Evolutionary conservation across 2,329 filamentous ascomycete species (phyloP).

Genomic region (Pseudofabraea citricarpa): DNA sequence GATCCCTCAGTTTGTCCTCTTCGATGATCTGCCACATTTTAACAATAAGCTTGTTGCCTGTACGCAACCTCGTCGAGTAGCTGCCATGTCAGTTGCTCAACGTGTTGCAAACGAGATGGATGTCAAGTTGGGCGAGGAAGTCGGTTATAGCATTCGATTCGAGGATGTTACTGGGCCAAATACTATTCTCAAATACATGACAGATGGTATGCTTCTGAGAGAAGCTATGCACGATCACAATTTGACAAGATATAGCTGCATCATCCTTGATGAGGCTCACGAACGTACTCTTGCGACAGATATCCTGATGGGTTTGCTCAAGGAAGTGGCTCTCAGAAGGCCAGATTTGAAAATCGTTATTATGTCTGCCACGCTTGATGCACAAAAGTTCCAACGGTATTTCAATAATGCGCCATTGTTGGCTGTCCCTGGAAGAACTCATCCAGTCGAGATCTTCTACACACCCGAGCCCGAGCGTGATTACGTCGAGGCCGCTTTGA

Average conservation of each 20-base stretch:
- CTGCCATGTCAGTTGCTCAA: slow-evolving; percentile 97
- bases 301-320: slow-evolving; percentile 93
- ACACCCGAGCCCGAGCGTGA: slow-evolving; percentile 94
- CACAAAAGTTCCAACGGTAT: slow-evolving; percentile 96
- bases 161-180: slow-evolving; percentile 87
- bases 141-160: slow-evolving; percentile 98
- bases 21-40: slow-evolving; percentile 87
- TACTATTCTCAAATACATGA: slow-evolving; percentile 99
- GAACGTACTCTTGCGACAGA: slow-evolving; percentile 96
- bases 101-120: slow-evolving; percentile 98
- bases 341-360: slow-evolving; percentile 96
- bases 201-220: slow-evolving; percentile 94
- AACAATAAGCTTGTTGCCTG: slow-evolving; percentile 89
- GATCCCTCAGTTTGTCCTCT: slow-evolving; percentile 97
- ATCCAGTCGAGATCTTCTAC: slow-evolving; percentile 98
- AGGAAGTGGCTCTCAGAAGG: slow-evolving; percentile 77
- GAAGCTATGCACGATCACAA: slow-evolving; percentile 96
- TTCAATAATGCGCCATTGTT: slow-evolving; percentile 92
- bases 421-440: slow-evolving; percentile 89
- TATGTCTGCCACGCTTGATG: slow-evolving; percentile 97
- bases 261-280: slow-evolving; percentile 98
- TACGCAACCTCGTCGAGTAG: slow-evolving; percentile 95
- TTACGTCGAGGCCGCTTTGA: slow-evolving; percentile 91
- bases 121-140: slow-evolving; percentile 85
- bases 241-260: slow-evolving; percentile 88